Evolutionary conservation across 768 basidiomycete species (phyloP), one percentile per base, ranked within the genome.

Genomic region (Podaxis rugospora): DNA sequence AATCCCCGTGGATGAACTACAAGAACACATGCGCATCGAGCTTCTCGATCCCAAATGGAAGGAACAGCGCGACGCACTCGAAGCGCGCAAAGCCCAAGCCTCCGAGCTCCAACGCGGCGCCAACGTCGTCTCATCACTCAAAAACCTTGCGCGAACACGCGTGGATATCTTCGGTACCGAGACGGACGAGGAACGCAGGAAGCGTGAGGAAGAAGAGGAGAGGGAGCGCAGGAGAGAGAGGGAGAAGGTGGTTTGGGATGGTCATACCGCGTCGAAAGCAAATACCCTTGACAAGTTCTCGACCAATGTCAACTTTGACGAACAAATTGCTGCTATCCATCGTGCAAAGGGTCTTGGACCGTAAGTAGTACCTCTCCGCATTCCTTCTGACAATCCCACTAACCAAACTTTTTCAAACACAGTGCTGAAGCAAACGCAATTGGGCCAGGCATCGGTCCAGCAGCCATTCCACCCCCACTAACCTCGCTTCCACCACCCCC

Each of bases 21-120:
- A 96, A 66, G 95, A 98, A 71, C 97, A 98, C 73, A 95, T 98
- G 86, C 92, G 97, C 67, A 98, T 98, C 70, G 97, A 99, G 71
- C 74, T 98, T 63, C 83, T 99, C 66, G 97, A 99, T 75, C 97
- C 97, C 44, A 87, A 89, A 72, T 99, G 96, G 95, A 98, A 98
- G 73, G 93, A 95, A 64, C 93, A 96, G 71, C 90, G 96, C 65
- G 90, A 94, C 68, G 83, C 77, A 10, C 76, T 95, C 67, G 97
- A 99, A 71, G 84, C 89, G 36, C 90, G 95, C 71, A 93, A 93
- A 70, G 90, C 91, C 4, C 90, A 93, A 69, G 88, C 91, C 4
- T 91, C 91, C 16, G 92, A 94, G 68, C 78, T 95, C 18, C 87
- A 94, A 69, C 86, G 89, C 55, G 93, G 94, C 65, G 94, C 97